phyloP scores from a whole-genome alignment of 2,329 filamentous ascomycete genomes.

The Trichoderma gracile region DNA sequence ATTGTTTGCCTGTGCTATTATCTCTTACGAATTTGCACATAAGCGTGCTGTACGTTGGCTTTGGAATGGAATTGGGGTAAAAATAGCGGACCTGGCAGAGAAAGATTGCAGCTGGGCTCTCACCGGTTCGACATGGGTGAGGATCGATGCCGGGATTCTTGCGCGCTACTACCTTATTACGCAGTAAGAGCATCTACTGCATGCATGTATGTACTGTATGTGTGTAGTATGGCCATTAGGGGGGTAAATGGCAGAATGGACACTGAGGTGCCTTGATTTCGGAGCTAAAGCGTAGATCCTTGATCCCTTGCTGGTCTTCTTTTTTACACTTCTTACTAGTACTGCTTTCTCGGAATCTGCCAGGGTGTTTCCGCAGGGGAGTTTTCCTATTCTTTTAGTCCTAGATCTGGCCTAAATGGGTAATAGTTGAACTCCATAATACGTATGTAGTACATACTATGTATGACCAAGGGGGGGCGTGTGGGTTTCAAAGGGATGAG shows the following conservation, averaged over 20 bases:
- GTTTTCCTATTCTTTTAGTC: background rate
- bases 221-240: no score
- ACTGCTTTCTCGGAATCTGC: background rate
- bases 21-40: no score
- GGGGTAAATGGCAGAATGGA: no score
- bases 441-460: no score
- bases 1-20: no score
- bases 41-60: no score
- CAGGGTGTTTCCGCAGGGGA: background rate
- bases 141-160: background rate
- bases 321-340: no score
- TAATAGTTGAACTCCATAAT: background rate
- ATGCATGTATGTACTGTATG: background rate
- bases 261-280: no score
- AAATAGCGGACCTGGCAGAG: no score
- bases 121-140: background rate
- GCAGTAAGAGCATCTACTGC: no score
- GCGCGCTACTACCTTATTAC: no score
- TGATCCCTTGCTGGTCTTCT: background rate
- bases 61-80: background rate
- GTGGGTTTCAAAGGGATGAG: background rate
- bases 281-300: slow-evolving; percentile 12
- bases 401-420: slow-evolving; percentile 12
- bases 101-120: background rate
- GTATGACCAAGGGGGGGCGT: no score